Base-by-base conservation (phyloP, 257 asterid genomes). In the Nicotiana undulata region DNA sequence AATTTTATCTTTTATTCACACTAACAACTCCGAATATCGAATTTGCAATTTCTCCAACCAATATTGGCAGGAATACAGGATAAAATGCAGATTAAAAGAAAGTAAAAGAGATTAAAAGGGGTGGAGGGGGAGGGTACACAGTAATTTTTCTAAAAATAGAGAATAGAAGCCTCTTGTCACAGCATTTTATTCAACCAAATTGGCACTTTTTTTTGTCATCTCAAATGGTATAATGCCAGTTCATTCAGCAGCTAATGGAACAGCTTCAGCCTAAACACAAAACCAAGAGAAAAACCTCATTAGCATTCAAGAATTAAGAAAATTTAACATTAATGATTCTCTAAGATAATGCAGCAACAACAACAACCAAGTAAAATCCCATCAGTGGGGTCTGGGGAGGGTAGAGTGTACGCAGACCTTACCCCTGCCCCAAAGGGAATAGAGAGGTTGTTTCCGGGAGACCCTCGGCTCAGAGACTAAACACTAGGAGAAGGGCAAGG, bases 231-330 rank as follows among this genome's bases (percentile, higher is more conserved):
- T 31, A 5, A 28, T 68, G 2, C 4, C 32, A 6, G 3, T 40
- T 83, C 77, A 92, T 86, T 94, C 98, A 59, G 32, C 88, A 65
- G 98, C 97, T 84, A 75, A 31, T 32, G 98, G 98, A 82, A 94
- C 98, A 76, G 94, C 92, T 80, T 89, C 97, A 51, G 98, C 98
- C 97, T 94, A 84, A 52, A 24, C 6, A 29, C 28, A 53, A 83
- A 53, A 56, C 46, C 22, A 61, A 76, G 28, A 18, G 4, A 32
- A 58, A 60, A 72, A 60, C 64, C 1, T 17, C 24, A 49, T 65
- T 72, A 26, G 11, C 40, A 28, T 18, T 31, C 68, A 53, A 77
- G 61, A 64, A 40, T 7, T 67, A 53, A 58, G 29, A 12, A 29
- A 22, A 24, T 67, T 24, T 22, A 37, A 67, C 53, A 37, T 28